Percentiles rank a stretch among this genome's conserved stretches.
Evolutionary conservation across 257 asterid species (phyloP).

Genomic region (Solanum dulcamara): DNA sequence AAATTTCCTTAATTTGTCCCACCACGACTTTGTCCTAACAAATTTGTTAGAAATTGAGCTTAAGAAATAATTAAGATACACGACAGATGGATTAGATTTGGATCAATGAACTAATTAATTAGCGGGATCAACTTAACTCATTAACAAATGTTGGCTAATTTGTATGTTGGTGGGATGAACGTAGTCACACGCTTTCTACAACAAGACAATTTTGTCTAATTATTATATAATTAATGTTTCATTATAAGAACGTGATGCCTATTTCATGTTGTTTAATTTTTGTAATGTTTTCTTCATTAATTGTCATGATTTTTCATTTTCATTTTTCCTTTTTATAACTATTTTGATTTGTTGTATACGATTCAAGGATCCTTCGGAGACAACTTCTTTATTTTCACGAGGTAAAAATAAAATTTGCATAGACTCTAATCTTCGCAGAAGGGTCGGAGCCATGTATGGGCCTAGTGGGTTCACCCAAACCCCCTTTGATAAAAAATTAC

Average conservation of each 20-base stretch:
- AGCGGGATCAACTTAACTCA: background rate
- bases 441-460: too few relatives aligned
- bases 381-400: too few relatives aligned
- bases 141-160: background rate
- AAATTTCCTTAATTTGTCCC: background rate
- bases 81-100: background rate
- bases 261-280: background rate
- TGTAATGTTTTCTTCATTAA: background rate
- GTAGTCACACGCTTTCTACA: background rate
- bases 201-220: background rate
- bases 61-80: background rate
- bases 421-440: too few relatives aligned
- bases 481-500: too few relatives aligned
- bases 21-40: background rate
- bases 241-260: background rate
- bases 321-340: too few relatives aligned
- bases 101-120: background rate
- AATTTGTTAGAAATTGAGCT: background rate
- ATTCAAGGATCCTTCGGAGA: accelerated
- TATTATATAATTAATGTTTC: background rate
- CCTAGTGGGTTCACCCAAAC: too few relatives aligned
- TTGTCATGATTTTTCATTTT: background rate
- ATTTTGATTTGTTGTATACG: too few relatives aligned
- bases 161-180: background rate
- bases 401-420: too few relatives aligned